A percentile compares a stretch with the other conserved stretches of the same genome.
Evolutionary conservation across 305 asterid species (phyloP).

Genomic region (Fraxinus floribunda): DNA sequence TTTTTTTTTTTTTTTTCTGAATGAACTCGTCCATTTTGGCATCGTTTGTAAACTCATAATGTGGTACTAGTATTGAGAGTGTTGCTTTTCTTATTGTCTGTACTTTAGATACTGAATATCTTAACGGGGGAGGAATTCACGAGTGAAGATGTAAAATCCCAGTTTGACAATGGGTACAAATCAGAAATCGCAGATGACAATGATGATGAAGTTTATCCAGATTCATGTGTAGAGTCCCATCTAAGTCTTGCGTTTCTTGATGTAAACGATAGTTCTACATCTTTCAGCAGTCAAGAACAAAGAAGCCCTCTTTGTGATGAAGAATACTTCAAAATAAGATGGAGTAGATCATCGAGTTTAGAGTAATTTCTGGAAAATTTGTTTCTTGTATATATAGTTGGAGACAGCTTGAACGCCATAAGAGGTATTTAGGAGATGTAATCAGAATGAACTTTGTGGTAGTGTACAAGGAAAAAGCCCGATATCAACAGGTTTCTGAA

Average conservation of each 20-base stretch:
- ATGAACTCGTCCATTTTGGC: background rate
- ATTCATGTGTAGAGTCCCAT: slow-evolving; percentile 80
- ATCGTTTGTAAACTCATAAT: background rate
- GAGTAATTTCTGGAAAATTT: slow-evolving; percentile 31
- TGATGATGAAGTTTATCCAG: slow-evolving; percentile 93
- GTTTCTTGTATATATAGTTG: background rate
- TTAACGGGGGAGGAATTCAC: slow-evolving; percentile 53
- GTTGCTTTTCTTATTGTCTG: background rate
- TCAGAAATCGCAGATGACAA: slow-evolving; percentile 43
- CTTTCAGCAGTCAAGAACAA: slow-evolving; percentile 68
- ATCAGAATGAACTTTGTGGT: slow-evolving; percentile 1
- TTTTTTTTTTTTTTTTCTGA: background rate
- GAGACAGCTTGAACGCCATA: slow-evolving; percentile 22
- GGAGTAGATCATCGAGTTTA: slow-evolving; percentile 69
- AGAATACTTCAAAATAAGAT: slow-evolving; percentile 61
- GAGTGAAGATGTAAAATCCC: slow-evolving; percentile 23
- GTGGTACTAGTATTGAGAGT: background rate
- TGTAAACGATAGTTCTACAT: slow-evolving; percentile 49
- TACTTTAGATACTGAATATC: slow-evolving; percentile 54
- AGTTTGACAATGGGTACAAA: slow-evolving; percentile 18
- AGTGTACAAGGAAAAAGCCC: background rate
- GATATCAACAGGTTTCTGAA: background rate
- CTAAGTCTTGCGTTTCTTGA: slow-evolving; percentile 70
- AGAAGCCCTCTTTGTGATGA: slow-evolving; percentile 68
- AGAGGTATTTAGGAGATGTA: slow-evolving; percentile 37